phyloP scores from a whole-genome alignment of 306 rosid genomes.

The Cicer bijugum region DNA sequence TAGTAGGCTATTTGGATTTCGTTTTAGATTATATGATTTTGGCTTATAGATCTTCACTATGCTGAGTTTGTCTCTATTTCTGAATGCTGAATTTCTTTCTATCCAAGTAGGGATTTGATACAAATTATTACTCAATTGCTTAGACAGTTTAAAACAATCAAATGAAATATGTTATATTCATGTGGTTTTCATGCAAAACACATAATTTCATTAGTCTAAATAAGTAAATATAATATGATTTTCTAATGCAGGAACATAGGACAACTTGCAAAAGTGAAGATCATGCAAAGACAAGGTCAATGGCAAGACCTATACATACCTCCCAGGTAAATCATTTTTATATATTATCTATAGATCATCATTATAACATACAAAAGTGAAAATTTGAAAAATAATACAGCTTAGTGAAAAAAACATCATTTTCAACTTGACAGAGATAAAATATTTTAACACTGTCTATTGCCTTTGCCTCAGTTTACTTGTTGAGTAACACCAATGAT shows the following conservation, averaged over 20 bases:
- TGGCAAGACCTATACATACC: constrained; percentile 84
- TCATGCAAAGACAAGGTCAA: constrained; percentile 59
- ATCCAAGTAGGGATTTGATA: too few species aligned
- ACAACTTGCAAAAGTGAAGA: constrained; percentile 75
- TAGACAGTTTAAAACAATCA: too few species aligned
- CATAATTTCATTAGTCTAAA: not conserved
- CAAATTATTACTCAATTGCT: too few species aligned
- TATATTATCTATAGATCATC: constrained; percentile 9
- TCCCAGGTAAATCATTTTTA: constrained; percentile 59
- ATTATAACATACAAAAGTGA: not conserved
- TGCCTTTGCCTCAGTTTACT: constrained; percentile 16
- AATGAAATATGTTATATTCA: too few species aligned
- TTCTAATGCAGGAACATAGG: constrained; percentile 68
- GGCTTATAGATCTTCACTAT: too few species aligned
- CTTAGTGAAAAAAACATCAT: constrained; percentile 14
- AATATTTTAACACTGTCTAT: not conserved
- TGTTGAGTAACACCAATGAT: constrained; percentile 31
- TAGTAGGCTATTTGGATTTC: not conserved
- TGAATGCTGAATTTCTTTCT: too few species aligned
- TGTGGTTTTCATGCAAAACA: not conserved
- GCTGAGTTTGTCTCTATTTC: too few species aligned
- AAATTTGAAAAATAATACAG: not conserved
- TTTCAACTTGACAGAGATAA: constrained; percentile 22
- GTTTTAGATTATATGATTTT: too few species aligned
- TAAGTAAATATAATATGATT: constrained; percentile 32